These are phyloP conservation scores for Coemansia sp. DNA, from an alignment of 192 early-diverging fungal species.

Conservation along the genomic window DNA sequence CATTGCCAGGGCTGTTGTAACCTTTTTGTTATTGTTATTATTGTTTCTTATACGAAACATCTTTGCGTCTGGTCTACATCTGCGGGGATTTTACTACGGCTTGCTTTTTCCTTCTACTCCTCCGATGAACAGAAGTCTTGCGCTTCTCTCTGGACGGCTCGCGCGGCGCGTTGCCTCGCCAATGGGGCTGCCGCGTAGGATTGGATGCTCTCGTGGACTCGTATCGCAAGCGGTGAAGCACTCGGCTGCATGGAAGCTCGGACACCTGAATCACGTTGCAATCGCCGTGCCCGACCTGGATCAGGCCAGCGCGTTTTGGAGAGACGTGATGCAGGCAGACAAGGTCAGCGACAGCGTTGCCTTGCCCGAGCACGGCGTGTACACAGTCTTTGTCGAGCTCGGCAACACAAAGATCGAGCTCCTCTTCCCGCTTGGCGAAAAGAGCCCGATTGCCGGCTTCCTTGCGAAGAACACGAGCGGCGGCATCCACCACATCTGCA, in stretches of 20 bases:
- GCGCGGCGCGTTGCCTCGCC: neutral
- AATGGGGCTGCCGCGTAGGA: neutral
- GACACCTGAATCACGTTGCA: constrained; percentile 79
- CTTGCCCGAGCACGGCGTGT: constrained; percentile 81
- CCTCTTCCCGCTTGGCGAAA: constrained; percentile 71
- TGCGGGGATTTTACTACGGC: neutral
- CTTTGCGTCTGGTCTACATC: too few relatives aligned
- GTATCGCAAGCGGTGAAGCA: constrained; percentile 14
- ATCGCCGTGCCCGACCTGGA: constrained; percentile 79
- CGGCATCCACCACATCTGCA: constrained; percentile 84
- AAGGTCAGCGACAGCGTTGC: constrained; percentile 69
- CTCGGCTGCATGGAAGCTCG: constrained; percentile 67
- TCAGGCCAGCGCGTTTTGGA: constrained; percentile 69
- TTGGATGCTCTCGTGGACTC: constrained; percentile 9
- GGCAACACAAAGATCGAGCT: constrained; percentile 89
- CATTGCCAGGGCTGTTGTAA: too few relatives aligned
- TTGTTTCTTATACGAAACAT: too few relatives aligned
- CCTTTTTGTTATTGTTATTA: too few relatives aligned
- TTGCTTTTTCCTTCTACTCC: neutral
- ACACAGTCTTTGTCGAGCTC: constrained; percentile 82
- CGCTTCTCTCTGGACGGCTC: neutral
- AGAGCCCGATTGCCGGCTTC: constrained; percentile 76
- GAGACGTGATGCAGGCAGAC: constrained; percentile 65
- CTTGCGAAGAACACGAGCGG: constrained; percentile 78
- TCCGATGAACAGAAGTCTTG: neutral